Evolutionary conservation across 495 filamentous ascomycete species (phyloP).

Genomic region (Neurospora hispaniola): DNA sequence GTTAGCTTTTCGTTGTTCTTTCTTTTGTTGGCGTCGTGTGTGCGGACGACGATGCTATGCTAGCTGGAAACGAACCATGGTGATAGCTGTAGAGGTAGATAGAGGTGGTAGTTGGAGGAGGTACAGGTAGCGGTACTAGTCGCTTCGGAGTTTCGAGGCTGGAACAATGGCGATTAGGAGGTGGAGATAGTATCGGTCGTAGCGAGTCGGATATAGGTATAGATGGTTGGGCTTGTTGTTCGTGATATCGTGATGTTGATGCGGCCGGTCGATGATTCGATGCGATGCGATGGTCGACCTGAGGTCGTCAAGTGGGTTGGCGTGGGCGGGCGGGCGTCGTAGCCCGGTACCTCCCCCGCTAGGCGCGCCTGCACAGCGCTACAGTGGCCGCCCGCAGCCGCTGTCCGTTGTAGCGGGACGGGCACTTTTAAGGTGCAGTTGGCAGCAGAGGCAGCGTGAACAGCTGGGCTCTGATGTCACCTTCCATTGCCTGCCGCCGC

Average conservation of each 20-base stretch:
- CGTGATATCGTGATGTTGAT: neutral
- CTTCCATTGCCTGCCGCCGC: neutral
- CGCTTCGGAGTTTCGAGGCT: neutral
- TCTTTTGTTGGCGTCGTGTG: neutral
- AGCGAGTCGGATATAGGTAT: too few species aligned
- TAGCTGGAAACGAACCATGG: slow-evolving; percentile 4
- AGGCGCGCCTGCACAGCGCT: neutral
- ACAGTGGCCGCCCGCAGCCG: neutral
- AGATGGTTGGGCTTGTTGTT: neutral
- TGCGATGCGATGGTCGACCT: neutral
- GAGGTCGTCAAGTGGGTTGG: neutral
- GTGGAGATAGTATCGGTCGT: neutral
- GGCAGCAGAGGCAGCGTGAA: neutral
- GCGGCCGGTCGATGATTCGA: neutral
- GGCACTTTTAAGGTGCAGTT: neutral
- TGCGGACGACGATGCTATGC: neutral
- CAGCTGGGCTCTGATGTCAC: neutral
- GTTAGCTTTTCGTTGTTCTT: neutral
- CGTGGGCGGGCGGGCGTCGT: neutral
- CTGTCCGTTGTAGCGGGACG: slow-evolving; percentile 1
- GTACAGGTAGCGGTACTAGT: neutral
- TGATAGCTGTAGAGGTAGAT: neutral
- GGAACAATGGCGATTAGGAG: neutral
- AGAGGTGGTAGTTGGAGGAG: neutral
- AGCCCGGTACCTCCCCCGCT: neutral